Percentiles rank a stretch among this genome's conserved stretches.
Conservation (phyloP, 202 grass and related monocot genomes). For the Brachypodium distachyon region DNA sequence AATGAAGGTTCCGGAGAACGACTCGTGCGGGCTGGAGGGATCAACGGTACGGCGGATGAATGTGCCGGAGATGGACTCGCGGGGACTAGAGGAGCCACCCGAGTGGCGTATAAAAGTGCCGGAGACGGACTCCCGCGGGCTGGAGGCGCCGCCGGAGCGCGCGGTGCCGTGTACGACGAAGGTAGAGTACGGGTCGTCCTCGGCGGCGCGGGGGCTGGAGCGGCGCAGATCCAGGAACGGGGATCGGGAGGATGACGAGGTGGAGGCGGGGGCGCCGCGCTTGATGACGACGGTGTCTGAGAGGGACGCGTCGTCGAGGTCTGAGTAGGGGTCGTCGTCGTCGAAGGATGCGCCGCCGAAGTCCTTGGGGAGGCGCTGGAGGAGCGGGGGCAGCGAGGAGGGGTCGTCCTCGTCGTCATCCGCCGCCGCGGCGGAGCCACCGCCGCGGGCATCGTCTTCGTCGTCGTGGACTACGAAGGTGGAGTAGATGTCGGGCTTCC, state of each 20-base stretch:
- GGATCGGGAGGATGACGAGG: conserved; percentile 40
- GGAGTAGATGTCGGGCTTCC: conserved; percentile 72
- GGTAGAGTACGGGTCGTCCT: conserved; percentile 70
- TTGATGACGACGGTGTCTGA: conserved; percentile 74
- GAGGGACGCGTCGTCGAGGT: conserved; percentile 33
- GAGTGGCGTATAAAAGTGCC: conserved; percentile 64
- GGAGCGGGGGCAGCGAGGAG: conserved; percentile 89
- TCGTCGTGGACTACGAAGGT: conserved; percentile 68
- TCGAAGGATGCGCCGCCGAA: conserved; percentile 83
- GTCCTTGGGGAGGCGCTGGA: conserved; percentile 98
- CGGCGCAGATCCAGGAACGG: conserved; percentile 81
- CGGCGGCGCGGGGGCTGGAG: conserved; percentile 32
- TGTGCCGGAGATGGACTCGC: conserved; percentile 33
- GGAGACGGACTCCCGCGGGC: conserved; percentile 36
- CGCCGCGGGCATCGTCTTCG: conserved; percentile 4
- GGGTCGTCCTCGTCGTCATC: conserved; percentile 67
- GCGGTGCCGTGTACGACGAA: conserved; percentile 58
- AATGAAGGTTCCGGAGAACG: conserved; percentile 42
- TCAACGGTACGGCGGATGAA: conserved; percentile 29
- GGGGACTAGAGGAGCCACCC: conserved; percentile 27
- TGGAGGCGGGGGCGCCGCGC: conserved; percentile 41
- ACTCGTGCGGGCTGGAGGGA: conserved; percentile 21
- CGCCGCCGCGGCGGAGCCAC: conserved; percentile 1
- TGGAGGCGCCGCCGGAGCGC: conserved; percentile 20
- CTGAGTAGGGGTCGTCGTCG: conserved; percentile 57